Evolutionary conservation across 75 land plant species (phyloP).

Genomic region (Picea sitchensis): DNA sequence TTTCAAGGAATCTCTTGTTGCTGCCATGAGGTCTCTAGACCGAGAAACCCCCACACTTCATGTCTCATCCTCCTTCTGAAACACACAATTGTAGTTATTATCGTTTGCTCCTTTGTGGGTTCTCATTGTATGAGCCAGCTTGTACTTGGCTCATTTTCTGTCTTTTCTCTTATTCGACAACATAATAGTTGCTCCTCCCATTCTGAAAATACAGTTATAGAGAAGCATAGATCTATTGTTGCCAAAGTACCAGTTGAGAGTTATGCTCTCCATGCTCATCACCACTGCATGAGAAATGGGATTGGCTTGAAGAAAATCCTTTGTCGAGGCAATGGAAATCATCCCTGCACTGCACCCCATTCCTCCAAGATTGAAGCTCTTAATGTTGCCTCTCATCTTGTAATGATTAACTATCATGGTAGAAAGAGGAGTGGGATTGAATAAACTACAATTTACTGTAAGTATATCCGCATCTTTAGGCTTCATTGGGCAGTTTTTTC

Average conservation of each 20-base stretch:
- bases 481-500: constrained; percentile 33
- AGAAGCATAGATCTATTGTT: constrained; percentile 39
- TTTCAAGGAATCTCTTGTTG: constrained; percentile 40
- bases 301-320: constrained; percentile 34
- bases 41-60: constrained; percentile 25
- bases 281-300: constrained; percentile 35
- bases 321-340: constrained; percentile 42
- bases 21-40: constrained; percentile 27
- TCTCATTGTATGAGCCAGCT: constrained; percentile 40
- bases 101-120: constrained; percentile 56
- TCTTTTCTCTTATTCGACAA: constrained; percentile 25
- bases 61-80: constrained; percentile 2
- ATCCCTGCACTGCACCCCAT: constrained; percentile 19
- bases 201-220: background rate
- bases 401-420: constrained; percentile 53
- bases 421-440: constrained; percentile 51
- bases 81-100: constrained; percentile 20
- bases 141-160: constrained; percentile 23
- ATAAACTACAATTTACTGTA: constrained; percentile 50
- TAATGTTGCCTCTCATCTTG: constrained; percentile 40
- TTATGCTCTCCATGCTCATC: constrained; percentile 51
- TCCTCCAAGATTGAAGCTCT: constrained; percentile 38
- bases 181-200: constrained; percentile 8
- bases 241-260: constrained; percentile 44
- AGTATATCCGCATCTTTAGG: constrained; percentile 49